Base-by-base conservation (phyloP, 2,329 filamentous ascomycete genomes). In the Aspergillus niger region DNA sequence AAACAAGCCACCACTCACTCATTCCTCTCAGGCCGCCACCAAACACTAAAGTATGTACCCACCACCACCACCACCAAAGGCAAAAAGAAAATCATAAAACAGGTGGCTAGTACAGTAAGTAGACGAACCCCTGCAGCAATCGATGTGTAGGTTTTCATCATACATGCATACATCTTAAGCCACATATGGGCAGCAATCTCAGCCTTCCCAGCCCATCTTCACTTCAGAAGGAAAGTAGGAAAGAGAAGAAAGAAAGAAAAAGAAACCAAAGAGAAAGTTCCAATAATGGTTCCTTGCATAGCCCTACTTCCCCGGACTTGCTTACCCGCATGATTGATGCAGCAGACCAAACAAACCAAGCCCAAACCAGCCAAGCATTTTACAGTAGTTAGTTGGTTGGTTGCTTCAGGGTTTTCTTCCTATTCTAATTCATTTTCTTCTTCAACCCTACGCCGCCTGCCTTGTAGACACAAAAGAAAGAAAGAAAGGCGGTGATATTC, bases 241-340 rank as follows among this genome's bases (percentile, higher is more conserved):
- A n/a, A 20, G 2, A 10, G 36, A 20, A 44, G 38, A 24, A 11
- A 54, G 5, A 30, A 54, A 30, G 38, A 32, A 28, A 22, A 26
- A 15, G 22, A 30, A 55, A 32, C 2, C n/a, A 44, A 17, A 32
- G 24, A 28, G 28, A 15, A 11, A 7, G n/a, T 32, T 44, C 26
- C 41, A 55, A 44, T 47, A 55, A 55, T 55, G 53, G 53, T 47
- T 47, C 53, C 53, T 55, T 55, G 32, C 53, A 55, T 55, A 47
- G 20, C 24, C 53, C 26, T 55, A 55, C 53, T 55, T 36, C 53
- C 53, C 53, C 39, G 38, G 39, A 55, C 39, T 24, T 55, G 38
- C n/a, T 47, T 39, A 44, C 28, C 53, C n/a, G 53, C 53, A 55
- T 17, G 30, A 39, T 17, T 28, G 22, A 17, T 50, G 47, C 47